Conservation (phyloP, 306 rosid species). For the Aeschynomene evenia region DNA sequence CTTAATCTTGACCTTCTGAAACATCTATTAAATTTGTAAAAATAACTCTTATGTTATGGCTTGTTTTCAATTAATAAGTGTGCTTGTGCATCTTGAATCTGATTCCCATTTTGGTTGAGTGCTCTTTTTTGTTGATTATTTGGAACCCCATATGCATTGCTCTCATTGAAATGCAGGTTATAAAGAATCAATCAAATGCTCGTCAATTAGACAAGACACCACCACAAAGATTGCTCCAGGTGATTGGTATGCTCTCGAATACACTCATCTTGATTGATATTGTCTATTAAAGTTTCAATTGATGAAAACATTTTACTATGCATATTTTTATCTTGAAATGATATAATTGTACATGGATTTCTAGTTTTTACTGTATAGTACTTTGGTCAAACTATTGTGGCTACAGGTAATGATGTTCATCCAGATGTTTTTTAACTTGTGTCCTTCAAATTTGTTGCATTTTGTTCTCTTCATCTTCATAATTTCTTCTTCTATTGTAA, state of each 20-base stretch:
- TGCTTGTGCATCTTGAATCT: slow-evolving; percentile 14
- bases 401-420: not conserved
- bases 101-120: slow-evolving; percentile 18
- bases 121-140: slow-evolving; percentile 13
- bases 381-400: not conserved
- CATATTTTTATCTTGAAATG: not conserved
- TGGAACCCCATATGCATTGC: slow-evolving; percentile 25
- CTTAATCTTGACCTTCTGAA: slow-evolving; percentile 12
- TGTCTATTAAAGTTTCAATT: slow-evolving; percentile 22
- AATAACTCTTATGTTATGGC: slow-evolving; percentile 6
- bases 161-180: slow-evolving; percentile 49
- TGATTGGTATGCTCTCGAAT: slow-evolving; percentile 71
- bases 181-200: slow-evolving; percentile 63
- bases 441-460: slow-evolving; percentile 17
- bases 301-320: slow-evolving; percentile 5
- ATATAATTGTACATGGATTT: slow-evolving; percentile 1
- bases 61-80: not conserved
- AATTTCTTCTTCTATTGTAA: not conserved
- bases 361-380: not conserved
- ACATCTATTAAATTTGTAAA: too few species aligned
- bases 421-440: not conserved
- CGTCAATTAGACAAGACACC: slow-evolving; percentile 70
- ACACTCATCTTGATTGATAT: slow-evolving; percentile 7
- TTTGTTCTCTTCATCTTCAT: not conserved
- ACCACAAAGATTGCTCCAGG: slow-evolving; percentile 77